Evolutionary conservation across 257 asterid species (phyloP).

Genomic region (Nicotiana obtusifolia): DNA sequence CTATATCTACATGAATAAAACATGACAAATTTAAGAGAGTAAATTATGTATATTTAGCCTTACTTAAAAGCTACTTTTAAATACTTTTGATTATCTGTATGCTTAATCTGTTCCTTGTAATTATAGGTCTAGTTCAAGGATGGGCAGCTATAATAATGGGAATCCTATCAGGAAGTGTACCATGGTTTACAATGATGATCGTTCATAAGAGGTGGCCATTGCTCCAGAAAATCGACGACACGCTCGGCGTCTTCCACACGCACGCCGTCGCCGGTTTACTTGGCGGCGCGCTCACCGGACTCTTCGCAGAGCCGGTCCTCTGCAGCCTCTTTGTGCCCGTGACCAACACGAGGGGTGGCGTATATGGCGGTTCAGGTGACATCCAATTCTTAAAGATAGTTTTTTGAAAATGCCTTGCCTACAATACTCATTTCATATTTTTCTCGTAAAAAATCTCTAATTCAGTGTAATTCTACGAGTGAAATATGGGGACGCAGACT

Average conservation of each 20-base stretch:
- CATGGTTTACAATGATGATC: conserved; percentile 73
- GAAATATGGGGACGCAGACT: rapidly evolving
- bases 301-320: conserved; percentile 52
- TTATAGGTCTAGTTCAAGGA: conserved; percentile 53
- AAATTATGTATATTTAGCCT: too few species aligned
- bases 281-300: conserved; percentile 58
- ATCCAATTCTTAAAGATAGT: conserved; percentile 16
- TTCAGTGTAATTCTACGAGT: too few species aligned
- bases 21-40: too few species aligned
- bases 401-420: rapidly evolving
- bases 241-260: conserved; percentile 68
- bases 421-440: too few species aligned
- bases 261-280: conserved; percentile 63
- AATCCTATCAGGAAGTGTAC: conserved; percentile 55
- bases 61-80: neutral
- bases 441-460: too few species aligned
- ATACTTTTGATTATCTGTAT: neutral
- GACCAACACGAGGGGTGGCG: conserved; percentile 50
- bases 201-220: conserved; percentile 48
- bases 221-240: conserved; percentile 61
- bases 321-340: conserved; percentile 53
- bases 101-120: too few species aligned
- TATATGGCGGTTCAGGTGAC: conserved; percentile 55
- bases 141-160: conserved; percentile 72
- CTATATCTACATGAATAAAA: too few species aligned